Base-by-base conservation (phyloP, 179 eudicot species). In the Beta corolliflora region DNA sequence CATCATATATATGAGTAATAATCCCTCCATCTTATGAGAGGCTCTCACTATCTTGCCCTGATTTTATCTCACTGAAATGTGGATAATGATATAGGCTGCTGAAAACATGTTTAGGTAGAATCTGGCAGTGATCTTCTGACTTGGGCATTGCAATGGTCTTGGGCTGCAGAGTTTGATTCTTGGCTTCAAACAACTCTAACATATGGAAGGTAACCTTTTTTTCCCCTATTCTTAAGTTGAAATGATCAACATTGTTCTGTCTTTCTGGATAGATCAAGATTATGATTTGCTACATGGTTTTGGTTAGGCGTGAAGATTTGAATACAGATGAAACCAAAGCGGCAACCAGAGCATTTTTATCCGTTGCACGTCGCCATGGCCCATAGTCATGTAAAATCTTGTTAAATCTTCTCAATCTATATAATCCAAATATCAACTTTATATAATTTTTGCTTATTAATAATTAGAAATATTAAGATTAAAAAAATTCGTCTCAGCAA, bases 281-380 rank as follows among this genome's bases (percentile, higher is more conserved):
- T 13, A 29, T 31, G 44, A 13, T 4, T 66, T 3, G 44, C 3
- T 25, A 3, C n/a, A n/a, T 65, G 4, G 3, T n/a, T 56, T 73
- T 21, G 5, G 12, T 66, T 75, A 91, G 94, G 88, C 88, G 84
- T 44, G 89, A 90, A 75, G 97, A 92, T 45, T 89, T 92, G 59
- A 92, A 89, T 76, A 65, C 79, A 10, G 90, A 79, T 18, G 74
- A 79, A 61, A 84, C 84, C 77, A 91, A 85, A 81, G 94, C 50
- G 9, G 7, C 97, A 29, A 29, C 91, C 94, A 5, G 97, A 92
- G 9, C 94, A 92, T 84, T 87, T 91, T 41, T 91, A 91, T 68
- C 97, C 97, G 5, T 66, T 92, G 71, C 93, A 92, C 55, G 94
- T 92, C 46, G 97, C 94, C 63, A 82, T 91, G 70, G 97, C n/a